phyloP scores from a whole-genome alignment of 768 basidiomycete species.

The Suillus placidus region DNA sequence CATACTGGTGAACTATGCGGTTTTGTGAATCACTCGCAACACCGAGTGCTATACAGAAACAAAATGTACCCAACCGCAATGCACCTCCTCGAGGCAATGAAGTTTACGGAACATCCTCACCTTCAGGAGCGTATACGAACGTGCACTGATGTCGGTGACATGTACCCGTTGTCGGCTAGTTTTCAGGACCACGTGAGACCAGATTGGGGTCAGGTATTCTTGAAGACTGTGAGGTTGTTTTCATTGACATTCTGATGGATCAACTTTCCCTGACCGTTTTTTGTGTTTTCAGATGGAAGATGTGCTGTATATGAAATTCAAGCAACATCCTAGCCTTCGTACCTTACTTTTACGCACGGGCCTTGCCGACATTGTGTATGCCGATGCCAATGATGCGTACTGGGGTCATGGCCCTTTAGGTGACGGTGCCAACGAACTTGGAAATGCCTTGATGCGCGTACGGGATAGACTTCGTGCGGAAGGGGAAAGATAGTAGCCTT shows the following conservation, averaged over 20 bases:
- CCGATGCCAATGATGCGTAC: conserved; percentile 55
- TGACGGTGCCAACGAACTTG: conserved; percentile 63
- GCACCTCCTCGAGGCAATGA: conserved; percentile 78
- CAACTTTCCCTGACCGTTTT: not conserved
- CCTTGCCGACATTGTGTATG: conserved; percentile 51
- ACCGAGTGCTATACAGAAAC: conserved; percentile 58
- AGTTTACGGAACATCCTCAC: conserved; percentile 57
- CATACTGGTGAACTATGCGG: conserved; percentile 44
- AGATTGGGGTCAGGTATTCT: conserved; percentile 60
- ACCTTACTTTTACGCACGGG: conserved; percentile 57
- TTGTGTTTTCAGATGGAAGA: conserved; percentile 58
- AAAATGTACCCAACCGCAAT: conserved; percentile 66
- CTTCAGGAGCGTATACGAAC: conserved; percentile 60
- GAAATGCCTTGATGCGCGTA: conserved; percentile 57
- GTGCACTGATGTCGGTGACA: conserved; percentile 42
- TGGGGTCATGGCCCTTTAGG: conserved; percentile 65
- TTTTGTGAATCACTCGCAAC: conserved; percentile 69
- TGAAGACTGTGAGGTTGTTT: conserved; percentile 43
- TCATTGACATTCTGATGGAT: conserved; percentile 5
- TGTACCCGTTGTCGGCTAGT: conserved; percentile 37
- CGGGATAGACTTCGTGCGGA: conserved; percentile 48
- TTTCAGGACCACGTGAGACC: conserved; percentile 41
- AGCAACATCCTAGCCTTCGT: conserved; percentile 66
- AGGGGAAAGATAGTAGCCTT: conserved; percentile 17
- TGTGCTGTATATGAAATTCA: conserved; percentile 68